A percentile compares a stretch with the other conserved stretches of the same genome.
Conservation (phyloP, 129 eudicot genomes). For the Flaveria brownii region DNA sequence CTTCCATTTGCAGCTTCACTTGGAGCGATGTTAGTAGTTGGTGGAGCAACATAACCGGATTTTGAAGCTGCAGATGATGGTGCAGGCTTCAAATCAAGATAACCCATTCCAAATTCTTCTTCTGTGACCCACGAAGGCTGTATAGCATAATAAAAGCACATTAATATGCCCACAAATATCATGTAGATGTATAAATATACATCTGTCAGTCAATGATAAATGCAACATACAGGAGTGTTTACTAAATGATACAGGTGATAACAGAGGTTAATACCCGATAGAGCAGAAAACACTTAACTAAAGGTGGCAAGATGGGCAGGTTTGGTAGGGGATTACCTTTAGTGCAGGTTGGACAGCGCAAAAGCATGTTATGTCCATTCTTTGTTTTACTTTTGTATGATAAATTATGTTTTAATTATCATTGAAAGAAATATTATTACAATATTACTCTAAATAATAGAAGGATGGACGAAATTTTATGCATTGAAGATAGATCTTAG, state of each 20-base stretch:
- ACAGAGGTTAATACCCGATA: neutral
- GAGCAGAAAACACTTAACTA: neutral
- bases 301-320: neutral
- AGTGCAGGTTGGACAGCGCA: neutral
- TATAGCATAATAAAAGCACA: constrained; percentile 8
- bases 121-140: constrained; percentile 99
- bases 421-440: neutral
- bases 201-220: neutral
- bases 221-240: neutral
- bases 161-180: constrained; percentile 17
- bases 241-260: too few relatives aligned
- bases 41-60: constrained; percentile 40
- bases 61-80: constrained; percentile 50
- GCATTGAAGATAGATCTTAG: neutral
- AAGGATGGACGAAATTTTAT: neutral
- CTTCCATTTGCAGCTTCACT: constrained; percentile 59
- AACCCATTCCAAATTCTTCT: constrained; percentile 98
- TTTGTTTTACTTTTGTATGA: neutral
- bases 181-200: neutral
- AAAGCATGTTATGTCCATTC: neutral
- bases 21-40: constrained; percentile 38
- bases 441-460: constrained; percentile 2
- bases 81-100: constrained; percentile 78
- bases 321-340: neutral
- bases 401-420: neutral